Base-by-base conservation (phyloP, 2,329 filamentous ascomycete species). In the Rhexocercosporidium sp. region DNA sequence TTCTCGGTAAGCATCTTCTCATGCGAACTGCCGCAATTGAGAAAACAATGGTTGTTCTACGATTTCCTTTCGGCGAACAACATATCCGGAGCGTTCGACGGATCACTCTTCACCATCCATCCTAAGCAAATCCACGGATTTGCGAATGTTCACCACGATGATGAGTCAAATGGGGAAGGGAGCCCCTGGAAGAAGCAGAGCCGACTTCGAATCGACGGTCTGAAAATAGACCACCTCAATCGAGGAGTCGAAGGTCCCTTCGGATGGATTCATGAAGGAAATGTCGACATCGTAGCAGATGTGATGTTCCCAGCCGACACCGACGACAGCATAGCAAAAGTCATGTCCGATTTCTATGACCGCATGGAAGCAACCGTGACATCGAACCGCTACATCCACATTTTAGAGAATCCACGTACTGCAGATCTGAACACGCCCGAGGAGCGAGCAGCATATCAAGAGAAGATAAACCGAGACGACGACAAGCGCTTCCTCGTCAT, bases 21-120 rank as follows among this genome's bases (percentile, higher is more conserved):
- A 7, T 97, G 95, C 78, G 95, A 98, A 76, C 86, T 99, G 46
- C 95, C 96, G 1, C 92, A 96, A 75, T 82, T 99, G 56, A 88
- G 96, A 62, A 98, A 97, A 77, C 95, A 97, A 75, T 99, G 94
- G 92, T 85, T 99, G 0, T 97, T 98, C 78, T 99, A 99, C 82
- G 96, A 99, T 78, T 96, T 99, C 73, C 81, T 99, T 31, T 96
- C 92, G 0, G 96, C 96, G 20, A 97, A 93, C 76, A 95, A 96
- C 79, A 97, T 98, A 88, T 97, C 93, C 14, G 96, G 96, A 1
- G 96, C 94, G 0, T 97, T 92, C 73, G 96, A 99, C 76, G 93
- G 96, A 64, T 98, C 96, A 0, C 85, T 99, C 2, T 99, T 99
- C 78, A 98, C 94, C 0, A 97, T 99, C 56, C 96, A 99, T 78